phyloP scores from a whole-genome alignment of 352 stramenopile species.

The Phytophthora europaea region DNA sequence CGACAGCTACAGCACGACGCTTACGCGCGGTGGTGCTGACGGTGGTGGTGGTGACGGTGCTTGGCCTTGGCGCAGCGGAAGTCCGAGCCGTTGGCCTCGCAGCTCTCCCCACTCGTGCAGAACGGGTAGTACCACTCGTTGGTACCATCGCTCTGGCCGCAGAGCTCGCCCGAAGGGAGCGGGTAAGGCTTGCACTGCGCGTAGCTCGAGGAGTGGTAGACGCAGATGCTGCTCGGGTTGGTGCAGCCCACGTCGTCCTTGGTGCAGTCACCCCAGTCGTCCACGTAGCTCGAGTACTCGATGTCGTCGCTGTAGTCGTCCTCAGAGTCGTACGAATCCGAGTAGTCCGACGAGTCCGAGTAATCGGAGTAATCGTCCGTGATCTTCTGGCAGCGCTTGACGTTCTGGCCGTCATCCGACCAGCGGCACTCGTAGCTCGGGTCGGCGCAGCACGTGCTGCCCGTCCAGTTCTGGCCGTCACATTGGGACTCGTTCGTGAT shows the following conservation, averaged over 20 bases:
- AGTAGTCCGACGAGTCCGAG: neutral
- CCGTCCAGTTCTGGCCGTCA: slow-evolving; percentile 31
- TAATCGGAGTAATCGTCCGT: slow-evolving; percentile 4
- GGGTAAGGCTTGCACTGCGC: slow-evolving; percentile 46
- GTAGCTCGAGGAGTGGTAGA: slow-evolving; percentile 39
- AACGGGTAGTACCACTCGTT: slow-evolving; percentile 44
- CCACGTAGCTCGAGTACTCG: slow-evolving; percentile 29
- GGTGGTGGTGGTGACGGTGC: slow-evolving; percentile 26
- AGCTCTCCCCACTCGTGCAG: slow-evolving; percentile 39
- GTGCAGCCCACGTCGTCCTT: slow-evolving; percentile 24
- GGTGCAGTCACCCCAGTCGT: slow-evolving; percentile 37
- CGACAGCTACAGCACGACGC: neutral
- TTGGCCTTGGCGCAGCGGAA: slow-evolving; percentile 37
- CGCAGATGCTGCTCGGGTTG: slow-evolving; percentile 22
- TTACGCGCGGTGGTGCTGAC: slow-evolving; percentile 7
- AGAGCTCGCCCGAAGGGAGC: slow-evolving; percentile 39
- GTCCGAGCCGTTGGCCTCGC: slow-evolving; percentile 30
- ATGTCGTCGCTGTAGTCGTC: slow-evolving; percentile 28
- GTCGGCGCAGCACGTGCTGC: slow-evolving; percentile 31
- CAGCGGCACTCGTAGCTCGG: slow-evolving; percentile 28
- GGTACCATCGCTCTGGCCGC: slow-evolving; percentile 40
- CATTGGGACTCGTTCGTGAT: slow-evolving; percentile 35
- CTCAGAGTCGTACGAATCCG: too few species aligned
- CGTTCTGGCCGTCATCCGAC: slow-evolving; percentile 24
- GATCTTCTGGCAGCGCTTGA: slow-evolving; percentile 34